Conservation (phyloP, 768 basidiomycete species). For the Neoboletus brunneissimus region DNA sequence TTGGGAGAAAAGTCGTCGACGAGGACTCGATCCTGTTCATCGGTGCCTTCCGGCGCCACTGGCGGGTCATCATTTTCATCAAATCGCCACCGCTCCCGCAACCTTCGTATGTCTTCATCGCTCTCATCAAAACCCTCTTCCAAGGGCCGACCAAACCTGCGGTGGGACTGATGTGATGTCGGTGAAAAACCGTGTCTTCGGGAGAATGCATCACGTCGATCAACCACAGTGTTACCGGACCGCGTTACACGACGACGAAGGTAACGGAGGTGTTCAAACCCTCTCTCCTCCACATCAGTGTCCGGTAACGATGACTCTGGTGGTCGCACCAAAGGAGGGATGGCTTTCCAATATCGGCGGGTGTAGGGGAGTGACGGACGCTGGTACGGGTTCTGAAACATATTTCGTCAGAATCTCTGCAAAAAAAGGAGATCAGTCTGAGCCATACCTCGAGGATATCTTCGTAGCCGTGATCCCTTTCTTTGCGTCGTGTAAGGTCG, state of each 20-base stretch:
- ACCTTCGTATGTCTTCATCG: slow-evolving; percentile 40
- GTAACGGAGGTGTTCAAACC: slow-evolving; percentile 22
- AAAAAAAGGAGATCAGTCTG: neutral
- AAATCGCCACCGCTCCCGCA: slow-evolving; percentile 65
- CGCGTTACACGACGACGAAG: slow-evolving; percentile 79
- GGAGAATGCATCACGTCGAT: slow-evolving; percentile 52
- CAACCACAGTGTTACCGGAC: slow-evolving; percentile 73
- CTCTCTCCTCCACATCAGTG: slow-evolving; percentile 20
- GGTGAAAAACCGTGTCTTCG: slow-evolving; percentile 24
- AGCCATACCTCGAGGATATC: slow-evolving; percentile 74
- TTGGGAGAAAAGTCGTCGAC: slow-evolving; percentile 67
- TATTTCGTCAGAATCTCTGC: slow-evolving; percentile 2
- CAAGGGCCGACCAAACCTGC: slow-evolving; percentile 27
- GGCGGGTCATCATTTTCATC: slow-evolving; percentile 62
- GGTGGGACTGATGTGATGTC: slow-evolving; percentile 1
- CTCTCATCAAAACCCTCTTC: slow-evolving; percentile 23
- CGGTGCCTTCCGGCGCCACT: slow-evolving; percentile 54
- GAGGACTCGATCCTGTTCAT: slow-evolving; percentile 67
- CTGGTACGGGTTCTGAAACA: slow-evolving; percentile 66
- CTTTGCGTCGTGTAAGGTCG: slow-evolving; percentile 62
- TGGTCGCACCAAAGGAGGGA: slow-evolving; percentile 40
- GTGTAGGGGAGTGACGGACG: slow-evolving; percentile 53
- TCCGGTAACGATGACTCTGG: slow-evolving; percentile 32
- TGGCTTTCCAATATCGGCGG: slow-evolving; percentile 64
- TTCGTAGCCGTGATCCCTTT: slow-evolving; percentile 80